Base-by-base conservation (phyloP, 1,284 basidiomycete genomes). In the Ustilago sp. region DNA sequence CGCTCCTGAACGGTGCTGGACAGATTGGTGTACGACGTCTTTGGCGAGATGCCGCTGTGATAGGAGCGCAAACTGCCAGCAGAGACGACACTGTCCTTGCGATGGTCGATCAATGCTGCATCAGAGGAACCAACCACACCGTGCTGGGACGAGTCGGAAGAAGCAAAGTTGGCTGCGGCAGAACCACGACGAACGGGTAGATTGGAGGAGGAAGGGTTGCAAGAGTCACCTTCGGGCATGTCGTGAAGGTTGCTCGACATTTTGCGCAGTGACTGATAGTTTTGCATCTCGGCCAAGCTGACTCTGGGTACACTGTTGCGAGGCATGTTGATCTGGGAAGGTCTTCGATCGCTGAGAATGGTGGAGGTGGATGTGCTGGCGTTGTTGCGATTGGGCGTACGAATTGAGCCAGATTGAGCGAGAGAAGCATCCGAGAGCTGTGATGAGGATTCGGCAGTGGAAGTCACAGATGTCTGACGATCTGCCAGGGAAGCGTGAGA, bases 31-130 rank as follows among this genome's bases (percentile, higher is more conserved):
- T 68, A 74, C 35, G 79, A 81, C 12, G 79, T 77, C 48, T 80
- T 82, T 32, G 80, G 80, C 50, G 79, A 81, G 65, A 82, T 79
- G 34, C 79, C 80, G 62, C 79, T 81, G 41, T 79, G 64, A n/a
- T 65, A 66, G 51, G 77, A 79, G 43, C 63, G 72, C 43, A 72
- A 45, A 63, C 72, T 75, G 60, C 68, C 65, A 17, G 63, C 62
- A 17, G 77, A 79, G 34, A 66, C 67, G 32, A 74, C 61, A 50
- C 77, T 79, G 50, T 67, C 72, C 63, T 80, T 80, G 52, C 78
- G 74, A 6, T 62, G 60, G 19, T 73, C 73, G 13, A 48, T 51
- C 34, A 64, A 60, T 13, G 28, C 17, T 9, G 58, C 52, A 3
- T 71, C 68, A 5, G 63, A 12, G 1, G 60, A 17, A 3, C 59